phyloP scores from a whole-genome alignment of 2,329 filamentous ascomycete species.

The Neonectria faginata region DNA sequence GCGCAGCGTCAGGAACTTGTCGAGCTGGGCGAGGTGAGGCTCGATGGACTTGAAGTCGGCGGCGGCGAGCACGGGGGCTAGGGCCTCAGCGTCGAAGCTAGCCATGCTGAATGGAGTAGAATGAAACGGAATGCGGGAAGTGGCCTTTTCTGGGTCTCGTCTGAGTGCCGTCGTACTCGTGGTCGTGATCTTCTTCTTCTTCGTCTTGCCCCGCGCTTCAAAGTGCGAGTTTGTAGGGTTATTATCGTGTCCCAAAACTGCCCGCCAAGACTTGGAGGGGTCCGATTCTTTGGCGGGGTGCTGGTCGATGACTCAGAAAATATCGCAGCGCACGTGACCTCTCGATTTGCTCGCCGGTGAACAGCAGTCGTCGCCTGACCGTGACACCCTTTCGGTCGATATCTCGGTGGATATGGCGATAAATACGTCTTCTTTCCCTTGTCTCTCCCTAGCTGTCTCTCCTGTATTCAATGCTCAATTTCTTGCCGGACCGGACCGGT shows the following conservation, averaged over 20 bases:
- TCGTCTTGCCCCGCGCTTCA: slow-evolving; percentile 11
- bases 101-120: slow-evolving; percentile 37
- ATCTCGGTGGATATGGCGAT: not conserved
- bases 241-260: slow-evolving; percentile 30
- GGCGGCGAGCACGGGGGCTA: slow-evolving; percentile 42
- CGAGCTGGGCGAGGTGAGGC: slow-evolving; percentile 78
- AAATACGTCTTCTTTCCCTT: not conserved
- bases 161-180: not conserved
- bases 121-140: not conserved
- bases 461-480: not conserved
- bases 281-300: slow-evolving; percentile 44
- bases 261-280: slow-evolving; percentile 40
- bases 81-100: slow-evolving; percentile 43
- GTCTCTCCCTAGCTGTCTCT: slow-evolving; percentile 1
- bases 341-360: slow-evolving; percentile 8
- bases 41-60: slow-evolving; percentile 84
- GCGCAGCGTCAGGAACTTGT: slow-evolving; percentile 88
- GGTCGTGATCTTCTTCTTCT: slow-evolving; percentile 3
- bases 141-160: slow-evolving; percentile 8
- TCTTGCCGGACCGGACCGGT: slow-evolving; percentile 14
- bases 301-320: slow-evolving; percentile 41
- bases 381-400: not conserved
- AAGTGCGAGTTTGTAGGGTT: slow-evolving; percentile 37
- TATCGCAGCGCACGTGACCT: slow-evolving; percentile 32
- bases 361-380: slow-evolving; percentile 4